phyloP scores from a whole-genome alignment of 2,329 filamentous ascomycete genomes.

The Fusarium avenaceum region DNA sequence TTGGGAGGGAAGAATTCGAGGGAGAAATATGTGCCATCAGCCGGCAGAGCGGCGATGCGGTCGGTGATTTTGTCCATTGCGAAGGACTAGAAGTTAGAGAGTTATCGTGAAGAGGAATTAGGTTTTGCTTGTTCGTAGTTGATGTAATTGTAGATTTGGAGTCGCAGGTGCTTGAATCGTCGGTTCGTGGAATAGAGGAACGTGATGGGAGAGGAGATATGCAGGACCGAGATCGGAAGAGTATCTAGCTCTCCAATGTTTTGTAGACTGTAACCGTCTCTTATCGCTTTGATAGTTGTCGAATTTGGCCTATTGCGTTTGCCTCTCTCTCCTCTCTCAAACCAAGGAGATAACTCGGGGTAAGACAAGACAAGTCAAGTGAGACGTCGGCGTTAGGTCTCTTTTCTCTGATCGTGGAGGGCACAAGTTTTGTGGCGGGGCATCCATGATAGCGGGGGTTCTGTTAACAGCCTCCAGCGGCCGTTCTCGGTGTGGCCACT shows the following conservation, averaged over 20 bases:
- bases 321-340: slow-evolving; percentile 26
- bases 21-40: slow-evolving; percentile 88
- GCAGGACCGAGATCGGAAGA: slow-evolving; percentile 15
- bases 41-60: slow-evolving; percentile 91
- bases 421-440: slow-evolving; percentile 50
- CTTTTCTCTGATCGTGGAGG: slow-evolving; percentile 37
- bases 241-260: neutral
- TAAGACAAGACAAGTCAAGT: slow-evolving; percentile 16
- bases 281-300: slow-evolving; percentile 23
- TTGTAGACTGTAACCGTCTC: slow-evolving; percentile 1
- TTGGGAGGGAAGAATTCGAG: slow-evolving; percentile 99
- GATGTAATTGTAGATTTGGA: neutral
- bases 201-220: slow-evolving; percentile 6
- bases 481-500: slow-evolving; percentile 38
- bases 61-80: slow-evolving; percentile 90
- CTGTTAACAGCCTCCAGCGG: slow-evolving; percentile 17
- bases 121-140: slow-evolving; percentile 2
- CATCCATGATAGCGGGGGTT: slow-evolving; percentile 47
- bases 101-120: neutral
- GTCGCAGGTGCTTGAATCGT: slow-evolving; percentile 2
- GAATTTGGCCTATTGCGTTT: slow-evolving; percentile 1
- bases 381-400: slow-evolving; percentile 14
- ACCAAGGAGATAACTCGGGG: slow-evolving; percentile 40
- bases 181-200: slow-evolving; percentile 1
- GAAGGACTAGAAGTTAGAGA: slow-evolving; percentile 4